Evolutionary conservation across 164 flowering plant genomes (phyloP), one percentile per base, ranked within the genome.

Genomic region (Dillenia suffruticosa): DNA sequence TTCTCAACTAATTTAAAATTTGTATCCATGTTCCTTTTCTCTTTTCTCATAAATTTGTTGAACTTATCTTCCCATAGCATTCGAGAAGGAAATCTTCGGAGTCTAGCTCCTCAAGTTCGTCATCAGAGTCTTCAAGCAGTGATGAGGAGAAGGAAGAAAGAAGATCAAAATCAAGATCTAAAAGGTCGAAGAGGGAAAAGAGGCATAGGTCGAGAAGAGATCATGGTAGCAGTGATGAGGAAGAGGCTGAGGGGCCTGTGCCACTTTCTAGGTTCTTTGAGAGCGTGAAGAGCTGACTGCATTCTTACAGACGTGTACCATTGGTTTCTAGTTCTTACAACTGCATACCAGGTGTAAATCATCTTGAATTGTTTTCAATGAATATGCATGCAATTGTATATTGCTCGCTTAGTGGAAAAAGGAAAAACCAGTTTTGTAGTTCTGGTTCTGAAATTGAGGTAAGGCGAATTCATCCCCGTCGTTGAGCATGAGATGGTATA

Each of bases 261-360:
- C 99, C 96, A 9, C 94, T 95, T 52, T 95, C 99, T 40, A 89
- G 74, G 74, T 95, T 95, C 82, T 95, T 95, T 73, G 92, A 81
- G 64, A 85, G 62, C 62, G 67, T 69, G 63, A 89, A 89, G 83
- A 84, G 74, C 72, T 86, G 72, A 81, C 7, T 70, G 56, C 44
- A 46, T 47, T 8, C 19, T 45, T 52, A 16, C 1, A 15, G 47
- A 16, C 24, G 22, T 54, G 57, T 48, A 26, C 40, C 5, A 32
- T 5, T 32, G 40, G 40, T 32, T 32, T 32, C 40, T 32, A 32
- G 40, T 32, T 32, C 40, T 32, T 32, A 32, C 40, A 32, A 32
- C 7, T 4, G 40, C 40, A 32, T 32, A 26, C 40, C 40, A 26
- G 40, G 3, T 26, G 3, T 1, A 26, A 26, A 26, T 26, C 40